Conservation (phyloP, 2,329 filamentous ascomycete genomes). For the Tolypocladium inflatum region DNA sequence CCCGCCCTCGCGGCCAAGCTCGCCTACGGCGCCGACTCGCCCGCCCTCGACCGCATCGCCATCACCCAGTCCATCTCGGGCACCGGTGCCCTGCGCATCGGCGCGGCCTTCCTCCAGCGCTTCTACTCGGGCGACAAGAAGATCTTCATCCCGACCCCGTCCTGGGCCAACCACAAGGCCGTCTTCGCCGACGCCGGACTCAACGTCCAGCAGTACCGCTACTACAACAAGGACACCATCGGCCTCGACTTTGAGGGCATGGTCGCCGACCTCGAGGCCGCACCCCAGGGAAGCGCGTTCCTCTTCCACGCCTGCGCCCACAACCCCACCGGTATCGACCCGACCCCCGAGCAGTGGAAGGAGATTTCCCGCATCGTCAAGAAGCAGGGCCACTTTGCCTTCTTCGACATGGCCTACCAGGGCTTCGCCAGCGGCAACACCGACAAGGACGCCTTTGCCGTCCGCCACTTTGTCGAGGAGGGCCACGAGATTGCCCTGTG, state of each 20-base stretch:
- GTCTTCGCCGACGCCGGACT: conserved; percentile 92
- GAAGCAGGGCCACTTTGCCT: conserved; percentile 78
- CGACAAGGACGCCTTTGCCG: conserved; percentile 84
- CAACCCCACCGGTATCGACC: conserved; percentile 96
- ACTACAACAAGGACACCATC: conserved; percentile 99
- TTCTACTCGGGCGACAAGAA: conserved; percentile 89
- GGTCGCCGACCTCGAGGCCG: conserved; percentile 79
- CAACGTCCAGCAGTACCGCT: conserved; percentile 88
- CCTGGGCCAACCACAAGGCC: conserved; percentile 96
- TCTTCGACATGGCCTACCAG: conserved; percentile 99
- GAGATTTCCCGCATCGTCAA: conserved; percentile 83
- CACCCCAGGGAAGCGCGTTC: conserved; percentile 79
- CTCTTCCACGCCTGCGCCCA: conserved; percentile 95
- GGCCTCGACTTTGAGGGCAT: conserved; percentile 95
- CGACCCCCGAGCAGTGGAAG: conserved; percentile 84
- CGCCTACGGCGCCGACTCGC: conserved; percentile 76
- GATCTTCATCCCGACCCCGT: conserved; percentile 92
- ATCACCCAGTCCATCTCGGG: conserved; percentile 98
- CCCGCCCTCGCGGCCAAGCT: conserved; percentile 84
- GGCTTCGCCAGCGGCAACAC: conserved; percentile 92
- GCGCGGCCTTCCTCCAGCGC: conserved; percentile 82
- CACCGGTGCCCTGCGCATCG: conserved; percentile 90
- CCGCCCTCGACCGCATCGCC: conserved; percentile 69
- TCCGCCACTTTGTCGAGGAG: conserved; percentile 87
- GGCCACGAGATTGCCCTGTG: conserved; percentile 82